These are phyloP conservation scores for Irpex rosettiformis DNA, from an alignment of 1,284 basidiomycete genomes.

Conservation along the genomic window DNA sequence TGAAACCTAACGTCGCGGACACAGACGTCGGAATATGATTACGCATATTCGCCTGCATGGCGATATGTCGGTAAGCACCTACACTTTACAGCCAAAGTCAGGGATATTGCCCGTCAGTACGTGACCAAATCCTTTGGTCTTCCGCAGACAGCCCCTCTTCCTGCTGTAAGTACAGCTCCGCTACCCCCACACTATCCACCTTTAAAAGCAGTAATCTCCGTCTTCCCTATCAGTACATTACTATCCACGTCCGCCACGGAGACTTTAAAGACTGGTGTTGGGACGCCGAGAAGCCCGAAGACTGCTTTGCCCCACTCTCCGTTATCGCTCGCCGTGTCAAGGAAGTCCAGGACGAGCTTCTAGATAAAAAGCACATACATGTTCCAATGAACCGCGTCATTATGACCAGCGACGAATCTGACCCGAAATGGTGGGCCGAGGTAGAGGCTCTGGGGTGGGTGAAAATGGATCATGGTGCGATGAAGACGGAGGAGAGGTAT, in stretches of 20 bases:
- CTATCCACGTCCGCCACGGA: conserved; percentile 59
- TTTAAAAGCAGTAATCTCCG: too few species aligned
- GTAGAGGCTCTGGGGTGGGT: conserved; percentile 60
- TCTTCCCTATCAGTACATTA: conserved; percentile 45
- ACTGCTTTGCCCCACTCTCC: conserved; percentile 61
- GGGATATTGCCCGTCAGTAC: conserved; percentile 36
- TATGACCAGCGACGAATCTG: conserved; percentile 69
- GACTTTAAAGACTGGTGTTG: conserved; percentile 56
- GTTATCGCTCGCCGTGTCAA: conserved; percentile 56
- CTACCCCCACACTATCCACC: too few species aligned
- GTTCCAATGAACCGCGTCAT: conserved; percentile 51
- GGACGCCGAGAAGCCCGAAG: conserved; percentile 37
- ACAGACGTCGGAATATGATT: conserved; percentile 42
- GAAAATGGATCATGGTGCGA: conserved; percentile 49
- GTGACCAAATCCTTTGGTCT: conserved; percentile 38
- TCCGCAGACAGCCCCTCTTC: conserved; percentile 32
- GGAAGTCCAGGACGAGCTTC: conserved; percentile 57
- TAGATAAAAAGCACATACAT: conserved; percentile 44
- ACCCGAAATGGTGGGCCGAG: conserved; percentile 63
- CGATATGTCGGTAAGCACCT: conserved; percentile 43
- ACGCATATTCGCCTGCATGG: conserved; percentile 49
- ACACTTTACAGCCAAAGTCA: conserved; percentile 39
- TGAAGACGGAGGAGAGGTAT: conserved; percentile 45
- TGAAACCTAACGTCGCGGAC: too few species aligned
- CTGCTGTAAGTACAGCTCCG: conserved; percentile 33